Evolutionary conservation across 208 protist genomes (phyloP).

Genomic region (Crithidia bombi): DNA sequence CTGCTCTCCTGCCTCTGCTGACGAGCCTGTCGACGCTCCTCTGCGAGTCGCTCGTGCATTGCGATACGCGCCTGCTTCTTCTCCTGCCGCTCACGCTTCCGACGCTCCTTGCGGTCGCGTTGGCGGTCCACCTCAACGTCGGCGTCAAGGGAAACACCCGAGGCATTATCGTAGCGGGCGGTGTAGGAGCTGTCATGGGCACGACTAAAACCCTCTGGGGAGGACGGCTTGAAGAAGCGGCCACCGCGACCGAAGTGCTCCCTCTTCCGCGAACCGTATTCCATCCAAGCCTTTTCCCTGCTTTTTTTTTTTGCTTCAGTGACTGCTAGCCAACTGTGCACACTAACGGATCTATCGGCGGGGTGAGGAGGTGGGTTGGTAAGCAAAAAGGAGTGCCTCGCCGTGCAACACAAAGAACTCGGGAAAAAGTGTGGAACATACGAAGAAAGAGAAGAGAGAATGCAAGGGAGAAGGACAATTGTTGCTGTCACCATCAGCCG

Average conservation of each 20-base stretch:
- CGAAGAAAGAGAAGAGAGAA: too few relatives aligned
- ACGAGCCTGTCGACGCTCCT: slow-evolving; percentile 44
- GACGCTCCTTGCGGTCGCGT: slow-evolving; percentile 68
- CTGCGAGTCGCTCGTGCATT: slow-evolving; percentile 56
- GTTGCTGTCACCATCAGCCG: too few relatives aligned
- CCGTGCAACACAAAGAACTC: too few relatives aligned
- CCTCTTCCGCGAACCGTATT: background rate
- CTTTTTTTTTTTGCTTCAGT: background rate
- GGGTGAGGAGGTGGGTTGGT: too few relatives aligned
- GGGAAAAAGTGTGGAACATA: too few relatives aligned
- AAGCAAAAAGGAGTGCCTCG: too few relatives aligned
- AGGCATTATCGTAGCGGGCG: slow-evolving; percentile 31
- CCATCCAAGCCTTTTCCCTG: background rate
- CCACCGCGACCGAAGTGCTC: slow-evolving; percentile 20
- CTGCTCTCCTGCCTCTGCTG: slow-evolving; percentile 22
- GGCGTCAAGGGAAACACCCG: slow-evolving; percentile 6
- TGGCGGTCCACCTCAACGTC: slow-evolving; percentile 43
- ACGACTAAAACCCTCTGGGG: slow-evolving; percentile 17
- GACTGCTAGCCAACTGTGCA: too few relatives aligned
- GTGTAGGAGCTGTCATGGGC: slow-evolving; percentile 18
- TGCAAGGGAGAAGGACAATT: too few relatives aligned
- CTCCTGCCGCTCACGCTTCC: slow-evolving; percentile 44
- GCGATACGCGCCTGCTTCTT: slow-evolving; percentile 62
- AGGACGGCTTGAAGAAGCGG: slow-evolving; percentile 18
- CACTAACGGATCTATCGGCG: too few relatives aligned